A percentile compares a stretch with the other conserved stretches of the same genome.
Conservation (phyloP, 2,329 filamentous ascomycete genomes). For the Trichoderma atroviride region DNA sequence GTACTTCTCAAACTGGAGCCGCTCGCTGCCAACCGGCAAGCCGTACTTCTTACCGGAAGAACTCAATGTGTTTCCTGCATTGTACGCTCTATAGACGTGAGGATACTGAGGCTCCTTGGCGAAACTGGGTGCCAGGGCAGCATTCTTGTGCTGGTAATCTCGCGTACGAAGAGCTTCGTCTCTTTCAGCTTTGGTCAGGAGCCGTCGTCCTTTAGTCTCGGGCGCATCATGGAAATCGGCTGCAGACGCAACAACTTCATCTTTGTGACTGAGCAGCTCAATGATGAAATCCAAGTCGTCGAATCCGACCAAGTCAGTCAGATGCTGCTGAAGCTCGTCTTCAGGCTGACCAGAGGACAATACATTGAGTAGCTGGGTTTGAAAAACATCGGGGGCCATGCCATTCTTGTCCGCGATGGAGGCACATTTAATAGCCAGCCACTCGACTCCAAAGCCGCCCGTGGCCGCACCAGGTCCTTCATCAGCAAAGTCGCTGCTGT, state of each 20-base stretch:
- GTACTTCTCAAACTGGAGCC: constrained; percentile 73
- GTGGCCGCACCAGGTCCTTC: constrained; percentile 37
- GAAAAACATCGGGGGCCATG: constrained; percentile 69
- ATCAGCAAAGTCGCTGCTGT: constrained; percentile 64
- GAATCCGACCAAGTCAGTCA: constrained; percentile 90
- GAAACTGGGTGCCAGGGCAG: constrained; percentile 69
- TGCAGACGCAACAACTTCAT: constrained; percentile 61
- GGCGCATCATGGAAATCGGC: constrained; percentile 39
- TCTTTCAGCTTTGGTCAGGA: constrained; percentile 76
- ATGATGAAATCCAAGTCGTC: constrained; percentile 92
- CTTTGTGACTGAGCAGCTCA: constrained; percentile 79
- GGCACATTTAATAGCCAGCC: constrained; percentile 72
- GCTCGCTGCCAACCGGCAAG: constrained; percentile 74
- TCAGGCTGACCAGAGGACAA: constrained; percentile 69
- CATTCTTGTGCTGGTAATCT: constrained; percentile 82
- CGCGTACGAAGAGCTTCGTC: constrained; percentile 75
- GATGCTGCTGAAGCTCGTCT: constrained; percentile 85
- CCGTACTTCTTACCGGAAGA: constrained; percentile 79
- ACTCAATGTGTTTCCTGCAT: constrained; percentile 83
- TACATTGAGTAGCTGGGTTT: constrained; percentile 75
- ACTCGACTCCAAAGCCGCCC: constrained; percentile 59
- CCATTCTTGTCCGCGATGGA: constrained; percentile 68
- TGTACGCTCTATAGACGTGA: constrained; percentile 85
- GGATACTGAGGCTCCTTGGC: constrained; percentile 79
- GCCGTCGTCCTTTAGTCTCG: constrained; percentile 47